Evolutionary conservation across 345 rosid species (phyloP), one percentile per base, ranked within the genome.

Genomic region (Melaleuca alternifolia): DNA sequence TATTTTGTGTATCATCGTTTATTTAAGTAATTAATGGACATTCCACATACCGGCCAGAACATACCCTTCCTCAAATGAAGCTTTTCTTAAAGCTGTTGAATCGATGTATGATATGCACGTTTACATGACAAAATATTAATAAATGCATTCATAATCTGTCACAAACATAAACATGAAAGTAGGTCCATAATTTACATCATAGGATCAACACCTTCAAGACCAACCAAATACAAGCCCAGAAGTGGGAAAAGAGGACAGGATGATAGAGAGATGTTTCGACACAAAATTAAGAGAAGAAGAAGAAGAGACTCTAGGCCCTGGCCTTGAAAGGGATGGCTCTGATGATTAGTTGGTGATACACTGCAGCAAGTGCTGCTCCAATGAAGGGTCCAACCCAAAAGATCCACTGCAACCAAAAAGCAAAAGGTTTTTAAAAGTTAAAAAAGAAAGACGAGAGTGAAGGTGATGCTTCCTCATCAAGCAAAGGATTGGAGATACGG

Each of bases 301-400:
- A 41, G 57, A 24, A 53, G 33, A 37, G 65, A 76, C 48, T 62
- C 51, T 76, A 56, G 48, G 48, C 84, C 85, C 87, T 87, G 82
- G 84, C 41, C 87, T 87, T 89, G 89, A 89, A 89, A 9, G 91
- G 91, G 84, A 87, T 87, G 61, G 89, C 91, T 51, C 91, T 82
- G 86, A 87, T 87, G 77, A 89, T 65, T 51, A 89, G 84, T 59
- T 87, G 89, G 89, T 89, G 91, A 88, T 89, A 89, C 61, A 89
- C 50, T 12, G 91, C 91, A 28, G 91, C 91, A 11, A 89, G 89
- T 0, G 91, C 88, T 37, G 91, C 91, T 53, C 91, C 89, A 61
- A 89, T 87, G 85, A 89, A 89, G 7, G 91, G 91, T 50, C 91
- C 89, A 41, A 85, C 89, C 91, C 88, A 89, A 86, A 89, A 87